Evolutionary conservation across 345 rosid genomes (phyloP), one percentile per base, ranked within the genome.

Genomic region (Dipteronia sinensis): DNA sequence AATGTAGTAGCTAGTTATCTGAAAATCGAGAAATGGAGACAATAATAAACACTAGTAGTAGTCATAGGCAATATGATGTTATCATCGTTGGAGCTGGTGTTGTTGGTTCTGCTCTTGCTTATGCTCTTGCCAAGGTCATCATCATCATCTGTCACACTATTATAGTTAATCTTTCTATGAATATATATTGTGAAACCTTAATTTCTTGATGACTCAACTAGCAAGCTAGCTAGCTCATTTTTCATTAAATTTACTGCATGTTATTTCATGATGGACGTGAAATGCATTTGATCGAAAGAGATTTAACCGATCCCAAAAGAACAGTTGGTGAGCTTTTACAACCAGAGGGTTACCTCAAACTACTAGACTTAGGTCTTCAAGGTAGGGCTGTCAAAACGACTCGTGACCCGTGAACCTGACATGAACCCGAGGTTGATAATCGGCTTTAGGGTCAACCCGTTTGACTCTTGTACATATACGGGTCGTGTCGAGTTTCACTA

Each of bases 31-130:
- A 42, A 31, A 42, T 42, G 46, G 10, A 42, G 46, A 42, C 46
- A 42, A 42, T 42, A 42, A 7, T 42, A 8, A 42, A 42, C 46
- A 42, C 46, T 6, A 31, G 34, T 3, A 31, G 46, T 42, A 42
- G 8, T 42, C 1, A 42, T 42, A 10, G 46, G 46, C 46, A 6
- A 42, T 42, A 77, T 0, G 86, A 86, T 31, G 76, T 86, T 10
- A 51, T 86, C 79, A 85, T 88, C 10, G 89, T 88, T 29, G 85
- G 88, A 0, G 86, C 86, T 42, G 88, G 86, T 1, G 86, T 88
- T 67, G 89, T 90, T 2, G 93, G 94, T 29, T 80, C 90, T 3
- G 92, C 91, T 40, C 92, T 89, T 42, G 94, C 94, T 47, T 73
- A 84, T 70, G 79, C 92, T 6, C 89, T 90, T 49, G 90, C 65